Base-by-base conservation (phyloP, 208 protist genomes). In the Leishmania gerbilli region DNA sequence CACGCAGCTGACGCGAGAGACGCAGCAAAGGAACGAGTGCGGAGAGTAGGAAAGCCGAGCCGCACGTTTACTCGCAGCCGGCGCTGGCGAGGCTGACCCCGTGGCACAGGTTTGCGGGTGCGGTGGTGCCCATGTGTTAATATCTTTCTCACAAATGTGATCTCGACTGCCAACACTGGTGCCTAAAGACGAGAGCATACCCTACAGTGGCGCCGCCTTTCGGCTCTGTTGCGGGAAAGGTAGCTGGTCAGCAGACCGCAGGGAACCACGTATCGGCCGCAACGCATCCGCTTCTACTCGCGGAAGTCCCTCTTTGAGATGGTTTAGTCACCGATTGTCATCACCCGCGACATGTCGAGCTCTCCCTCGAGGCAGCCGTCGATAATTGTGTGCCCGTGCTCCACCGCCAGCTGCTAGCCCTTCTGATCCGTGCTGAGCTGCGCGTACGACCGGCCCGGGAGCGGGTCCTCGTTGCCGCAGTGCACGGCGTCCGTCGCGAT, bases 221-320 rank as follows among this genome's bases (percentile, higher is more conserved):
- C 79, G 71, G n/a, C 74, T 76, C 40, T 80, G 49, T 58, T 84
- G 76, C 45, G 79, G 53, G n/a, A 71, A 75, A 53, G 49, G 62
- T 60, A 76, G 34, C 69, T 60, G 7, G 71, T 81, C 31, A 81
- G 76, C 64, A 81, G 76, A 21, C 84, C 79, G 27, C 84, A 87
- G 7, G 79, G 79, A 24, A 87, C 84, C 7, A 77, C 80, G 76
- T 87, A 87, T 37, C 79, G 75, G 19, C 79, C 76, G 34, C 84
- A 87, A 76, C 84, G 74, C 58, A 79, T 84, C 84, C 84, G 81
- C 79, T 87, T 87, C 79, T 84, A 84, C 79, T 81, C 74, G 40
- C 55, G 74, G 71, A 74, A 87, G 76, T 87, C 79, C 64, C 79
- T 62, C 67, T 49, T 68, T 42, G 64, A 78, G 76, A 83, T 58